These are phyloP conservation scores for Tolypocladium sp. DNA, from an alignment of 2,329 filamentous ascomycete species.

Conservation along the genomic window DNA sequence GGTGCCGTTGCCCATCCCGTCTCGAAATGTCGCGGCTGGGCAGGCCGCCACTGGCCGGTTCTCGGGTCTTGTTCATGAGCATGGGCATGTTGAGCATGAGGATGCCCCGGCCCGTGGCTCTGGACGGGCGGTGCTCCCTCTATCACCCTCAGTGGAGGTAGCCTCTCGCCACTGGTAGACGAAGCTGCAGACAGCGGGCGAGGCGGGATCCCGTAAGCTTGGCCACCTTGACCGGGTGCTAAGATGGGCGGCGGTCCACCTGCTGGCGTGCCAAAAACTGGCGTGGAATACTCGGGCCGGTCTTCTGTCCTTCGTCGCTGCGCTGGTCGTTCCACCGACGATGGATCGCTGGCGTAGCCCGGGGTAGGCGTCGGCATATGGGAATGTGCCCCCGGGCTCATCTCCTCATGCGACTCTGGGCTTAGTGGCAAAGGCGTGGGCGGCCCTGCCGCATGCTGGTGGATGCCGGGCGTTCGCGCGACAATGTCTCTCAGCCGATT, in stretches of 20 bases:
- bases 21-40: constrained; percentile 20
- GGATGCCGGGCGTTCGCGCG: constrained; percentile 46
- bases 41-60: constrained; percentile 25
- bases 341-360: constrained; percentile 30
- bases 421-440: constrained; percentile 37
- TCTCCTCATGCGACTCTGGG: constrained; percentile 25
- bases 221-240: constrained; percentile 28
- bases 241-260: constrained; percentile 25
- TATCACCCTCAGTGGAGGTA: constrained; percentile 39
- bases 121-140: constrained; percentile 22
- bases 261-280: constrained; percentile 27
- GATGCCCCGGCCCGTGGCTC: constrained; percentile 13
- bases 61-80: constrained; percentile 22
- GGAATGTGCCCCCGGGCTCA: constrained; percentile 22
- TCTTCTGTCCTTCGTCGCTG: constrained; percentile 40
- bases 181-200: constrained; percentile 28
- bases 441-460: constrained; percentile 41
- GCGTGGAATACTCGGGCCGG: constrained; percentile 30
- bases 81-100: constrained; percentile 4
- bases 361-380: constrained; percentile 17
- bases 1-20: constrained; percentile 26
- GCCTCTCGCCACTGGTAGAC: constrained; percentile 28
- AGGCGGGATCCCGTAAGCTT: constrained; percentile 25
- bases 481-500: constrained; percentile 63
- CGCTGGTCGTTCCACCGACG: constrained; percentile 34